Evolutionary conservation across 2,329 filamentous ascomycete species (phyloP), one percentile per base, ranked within the genome.

Genomic region (Ophiostoma novo-ulmi): DNA sequence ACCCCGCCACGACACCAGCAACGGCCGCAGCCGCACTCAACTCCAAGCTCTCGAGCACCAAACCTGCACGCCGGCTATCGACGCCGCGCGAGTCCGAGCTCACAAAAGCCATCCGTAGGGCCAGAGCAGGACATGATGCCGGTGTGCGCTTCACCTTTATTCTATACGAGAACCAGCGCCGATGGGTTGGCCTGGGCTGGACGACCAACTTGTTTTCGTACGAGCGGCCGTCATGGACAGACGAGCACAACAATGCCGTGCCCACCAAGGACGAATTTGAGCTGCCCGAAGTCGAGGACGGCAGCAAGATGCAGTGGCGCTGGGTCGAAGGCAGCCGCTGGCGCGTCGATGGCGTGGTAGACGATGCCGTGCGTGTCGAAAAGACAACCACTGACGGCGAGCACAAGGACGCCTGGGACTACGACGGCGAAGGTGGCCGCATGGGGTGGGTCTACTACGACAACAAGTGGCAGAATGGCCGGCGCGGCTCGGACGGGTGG

Each of bases 361-460:
- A 88, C 79, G 85, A 80, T 68, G 81, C 81, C 6, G 79, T 78
- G 26, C 74, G 73, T 39, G 68, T 71, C 13, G 75, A 73, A 10
- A 73, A 71, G 58, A 72, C 70, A 3, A 72, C 73, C 1, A 64
- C 71, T 8, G 72, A 75, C 13, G 75, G 73, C 22, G 73, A 73
- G 76, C 80, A 78, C 77, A 80, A 74, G 76, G 82, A 77, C 69
- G 79, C 81, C 74, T 82, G 78, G 78, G 86, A 83, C 72, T 86
- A 86, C 73, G 87, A 88, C 70, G 82, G 83, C 2, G 82, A 86
- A 0, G 85, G 89, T 35, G 90, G 87, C 3, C 88, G 81, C 76
- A 87, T 89, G 75, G 95, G 94, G 1, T 99, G 95, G 95, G 92
- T 97, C 52, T 99, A 95, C 79, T 99, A 97, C 78, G 95, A 99